phyloP scores from a whole-genome alignment of 192 early-diverging fungal genomes.

The Lobulomyces angularis region DNA sequence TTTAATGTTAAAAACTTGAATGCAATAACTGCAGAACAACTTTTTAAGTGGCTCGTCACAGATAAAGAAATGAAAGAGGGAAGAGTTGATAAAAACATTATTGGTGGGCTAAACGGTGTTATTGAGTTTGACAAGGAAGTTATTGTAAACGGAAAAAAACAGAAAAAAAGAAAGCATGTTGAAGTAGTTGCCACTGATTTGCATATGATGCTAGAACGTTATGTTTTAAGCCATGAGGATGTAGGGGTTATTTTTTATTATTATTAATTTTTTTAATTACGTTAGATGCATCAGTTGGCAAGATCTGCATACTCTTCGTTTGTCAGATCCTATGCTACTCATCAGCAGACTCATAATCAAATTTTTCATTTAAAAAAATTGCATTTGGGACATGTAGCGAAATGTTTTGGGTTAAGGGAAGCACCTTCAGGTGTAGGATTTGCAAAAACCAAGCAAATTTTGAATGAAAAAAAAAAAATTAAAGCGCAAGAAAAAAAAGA shows the following conservation, averaged over 20 bases:
- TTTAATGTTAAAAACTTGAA: too few relatives aligned
- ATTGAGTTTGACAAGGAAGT: neutral
- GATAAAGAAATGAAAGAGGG: slow-evolving; percentile 36
- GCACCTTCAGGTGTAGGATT: slow-evolving; percentile 62
- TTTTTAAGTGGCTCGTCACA: slow-evolving; percentile 41
- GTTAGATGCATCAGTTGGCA: slow-evolving; percentile 49
- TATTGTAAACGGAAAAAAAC: neutral
- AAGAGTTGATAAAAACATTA: too few relatives aligned
- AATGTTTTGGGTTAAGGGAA: slow-evolving; percentile 90
- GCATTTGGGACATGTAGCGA: slow-evolving; percentile 94
- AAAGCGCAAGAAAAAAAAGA: too few relatives aligned
- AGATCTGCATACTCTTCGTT: slow-evolving; percentile 75
- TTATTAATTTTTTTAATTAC: slow-evolving; percentile 4
- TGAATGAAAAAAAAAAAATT: too few relatives aligned
- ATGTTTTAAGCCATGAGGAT: slow-evolving; percentile 44
- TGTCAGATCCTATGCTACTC: slow-evolving; percentile 89
- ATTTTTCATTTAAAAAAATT: slow-evolving; percentile 92
- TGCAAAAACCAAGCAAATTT: too few relatives aligned
- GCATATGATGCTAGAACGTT: slow-evolving; percentile 60
- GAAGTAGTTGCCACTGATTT: slow-evolving; percentile 41
- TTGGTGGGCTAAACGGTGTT: too few relatives aligned
- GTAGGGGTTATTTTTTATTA: slow-evolving; percentile 29
- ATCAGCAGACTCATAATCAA: slow-evolving; percentile 65
- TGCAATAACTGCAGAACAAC: too few relatives aligned
- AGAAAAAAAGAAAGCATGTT: slow-evolving; percentile 34